These are phyloP conservation scores for Fusarium sublunatum DNA, from an alignment of 2,329 filamentous ascomycete genomes.

Conservation along the genomic window DNA sequence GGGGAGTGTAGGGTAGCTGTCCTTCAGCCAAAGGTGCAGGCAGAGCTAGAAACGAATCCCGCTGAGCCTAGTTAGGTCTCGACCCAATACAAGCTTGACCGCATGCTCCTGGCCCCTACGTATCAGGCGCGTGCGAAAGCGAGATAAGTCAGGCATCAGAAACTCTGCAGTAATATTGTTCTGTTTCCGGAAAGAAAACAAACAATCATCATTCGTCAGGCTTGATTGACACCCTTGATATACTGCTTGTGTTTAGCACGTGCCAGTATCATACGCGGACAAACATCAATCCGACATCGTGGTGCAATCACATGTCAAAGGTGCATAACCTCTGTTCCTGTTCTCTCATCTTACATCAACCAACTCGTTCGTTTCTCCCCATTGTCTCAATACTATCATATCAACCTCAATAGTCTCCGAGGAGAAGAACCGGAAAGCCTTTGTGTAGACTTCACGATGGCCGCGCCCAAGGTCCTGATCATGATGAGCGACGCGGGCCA, in stretches of 20 bases:
- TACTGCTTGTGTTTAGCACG: not conserved
- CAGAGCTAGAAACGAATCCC: too few relatives aligned
- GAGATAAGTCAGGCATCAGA: not conserved
- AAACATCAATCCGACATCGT: not conserved
- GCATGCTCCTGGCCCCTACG: too few relatives aligned
- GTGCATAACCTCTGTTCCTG: not conserved
- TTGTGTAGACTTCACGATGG: not conserved
- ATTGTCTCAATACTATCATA: too few relatives aligned
- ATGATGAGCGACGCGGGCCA: conserved; percentile 2
- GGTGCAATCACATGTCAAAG: not conserved
- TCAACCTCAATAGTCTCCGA: not conserved
- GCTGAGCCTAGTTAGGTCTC: too few relatives aligned
- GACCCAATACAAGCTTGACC: too few relatives aligned
- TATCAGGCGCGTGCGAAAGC: not conserved
- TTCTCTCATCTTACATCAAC: too few relatives aligned
- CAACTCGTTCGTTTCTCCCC: not conserved
- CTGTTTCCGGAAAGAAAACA: not conserved
- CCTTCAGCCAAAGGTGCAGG: too few relatives aligned
- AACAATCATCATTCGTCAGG: not conserved
- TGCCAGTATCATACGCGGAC: not conserved
- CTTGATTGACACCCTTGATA: too few relatives aligned
- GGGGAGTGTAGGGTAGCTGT: too few relatives aligned
- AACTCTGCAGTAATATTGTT: not conserved
- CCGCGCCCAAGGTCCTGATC: not conserved
- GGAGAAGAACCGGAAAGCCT: not conserved